phyloP scores from a whole-genome alignment of 83 land plant species.

The Diphasiastrum complanatum region DNA sequence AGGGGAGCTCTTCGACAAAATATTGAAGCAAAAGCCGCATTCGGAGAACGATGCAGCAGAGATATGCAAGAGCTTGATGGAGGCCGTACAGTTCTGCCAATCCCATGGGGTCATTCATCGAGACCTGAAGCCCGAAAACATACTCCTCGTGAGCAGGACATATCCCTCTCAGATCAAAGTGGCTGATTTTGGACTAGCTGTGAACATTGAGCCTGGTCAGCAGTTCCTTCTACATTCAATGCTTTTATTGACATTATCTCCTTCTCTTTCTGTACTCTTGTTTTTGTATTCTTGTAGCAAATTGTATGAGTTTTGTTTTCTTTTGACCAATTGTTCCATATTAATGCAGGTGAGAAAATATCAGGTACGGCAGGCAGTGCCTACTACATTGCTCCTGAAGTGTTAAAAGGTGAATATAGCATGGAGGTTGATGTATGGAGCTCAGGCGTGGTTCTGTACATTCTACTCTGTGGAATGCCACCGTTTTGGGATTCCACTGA shows the following conservation, averaged over 20 bases:
- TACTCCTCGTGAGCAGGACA: constrained; percentile 30
- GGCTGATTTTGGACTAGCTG: constrained; percentile 52
- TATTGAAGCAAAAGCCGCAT: not conserved
- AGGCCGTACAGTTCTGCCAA: constrained; percentile 45
- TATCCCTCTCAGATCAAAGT: constrained; percentile 20
- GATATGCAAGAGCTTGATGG: constrained; percentile 24
- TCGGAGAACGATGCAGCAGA: constrained; percentile 39
- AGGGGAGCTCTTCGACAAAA: constrained; percentile 38
- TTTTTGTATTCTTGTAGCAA: not conserved
- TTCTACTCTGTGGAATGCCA: constrained; percentile 51
- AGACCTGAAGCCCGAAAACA: constrained; percentile 67
- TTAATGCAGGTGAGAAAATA: constrained; percentile 23
- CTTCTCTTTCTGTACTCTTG: not conserved
- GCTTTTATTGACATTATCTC: no score
- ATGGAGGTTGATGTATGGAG: constrained; percentile 80
- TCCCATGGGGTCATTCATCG: constrained; percentile 52
- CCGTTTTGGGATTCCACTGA: constrained; percentile 55
- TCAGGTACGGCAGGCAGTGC: constrained; percentile 55
- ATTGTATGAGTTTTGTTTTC: not conserved
- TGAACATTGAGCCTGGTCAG: constrained; percentile 18
- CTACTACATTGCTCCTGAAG: constrained; percentile 66
- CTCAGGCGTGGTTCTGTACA: constrained; percentile 59
- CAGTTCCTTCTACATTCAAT: no score
- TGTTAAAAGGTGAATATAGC: constrained; percentile 45
- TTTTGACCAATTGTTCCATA: not conserved